Evolutionary conservation across 1,284 basidiomycete species (phyloP).

Genomic region (Amylostereum chailletii): DNA sequence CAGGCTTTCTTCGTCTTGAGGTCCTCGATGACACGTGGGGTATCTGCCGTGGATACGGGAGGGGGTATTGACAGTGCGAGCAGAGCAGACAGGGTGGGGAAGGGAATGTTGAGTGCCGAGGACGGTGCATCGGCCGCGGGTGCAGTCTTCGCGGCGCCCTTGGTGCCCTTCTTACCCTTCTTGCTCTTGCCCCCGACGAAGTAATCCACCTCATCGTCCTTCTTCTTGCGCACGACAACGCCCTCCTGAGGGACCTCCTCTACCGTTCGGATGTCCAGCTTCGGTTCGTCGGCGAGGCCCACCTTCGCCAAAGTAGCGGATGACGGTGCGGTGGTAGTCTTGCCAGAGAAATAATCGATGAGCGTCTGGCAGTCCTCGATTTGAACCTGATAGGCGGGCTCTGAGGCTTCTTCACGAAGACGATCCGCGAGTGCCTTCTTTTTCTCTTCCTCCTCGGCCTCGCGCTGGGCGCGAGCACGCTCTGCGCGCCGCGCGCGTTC

Average conservation of each 20-base stretch:
- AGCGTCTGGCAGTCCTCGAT: conserved; percentile 97
- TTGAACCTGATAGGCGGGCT: conserved; percentile 87
- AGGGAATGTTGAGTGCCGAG: conserved; percentile 64
- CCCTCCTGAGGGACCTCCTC: conserved; percentile 64
- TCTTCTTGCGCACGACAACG: conserved; percentile 84
- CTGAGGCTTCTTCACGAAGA: conserved; percentile 84
- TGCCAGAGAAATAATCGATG: conserved; percentile 84
- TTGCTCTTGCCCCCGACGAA: conserved; percentile 67
- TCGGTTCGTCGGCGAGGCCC: conserved; percentile 60
- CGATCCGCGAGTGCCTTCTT: conserved; percentile 75
- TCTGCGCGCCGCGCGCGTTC: conserved; percentile 83
- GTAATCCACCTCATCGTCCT: conserved; percentile 78
- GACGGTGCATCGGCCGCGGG: conserved; percentile 22
- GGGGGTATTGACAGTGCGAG: conserved; percentile 87
- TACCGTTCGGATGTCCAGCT: conserved; percentile 81
- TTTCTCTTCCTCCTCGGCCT: conserved; percentile 77
- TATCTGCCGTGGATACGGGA: conserved; percentile 71
- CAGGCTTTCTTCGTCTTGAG: conserved; percentile 92
- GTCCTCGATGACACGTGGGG: conserved; percentile 82
- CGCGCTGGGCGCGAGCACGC: conserved; percentile 71
- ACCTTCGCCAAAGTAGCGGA: conserved; percentile 22
- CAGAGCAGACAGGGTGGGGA: conserved; percentile 82
- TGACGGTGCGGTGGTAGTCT: conserved; percentile 42
- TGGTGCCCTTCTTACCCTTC: conserved; percentile 65
- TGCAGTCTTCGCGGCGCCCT: conserved; percentile 33